Percentiles rank a stretch among this genome's conserved stretches.
phyloP scores from a whole-genome alignment of 1,139 yeast species.

The Petasospora rhodanensis region DNA sequence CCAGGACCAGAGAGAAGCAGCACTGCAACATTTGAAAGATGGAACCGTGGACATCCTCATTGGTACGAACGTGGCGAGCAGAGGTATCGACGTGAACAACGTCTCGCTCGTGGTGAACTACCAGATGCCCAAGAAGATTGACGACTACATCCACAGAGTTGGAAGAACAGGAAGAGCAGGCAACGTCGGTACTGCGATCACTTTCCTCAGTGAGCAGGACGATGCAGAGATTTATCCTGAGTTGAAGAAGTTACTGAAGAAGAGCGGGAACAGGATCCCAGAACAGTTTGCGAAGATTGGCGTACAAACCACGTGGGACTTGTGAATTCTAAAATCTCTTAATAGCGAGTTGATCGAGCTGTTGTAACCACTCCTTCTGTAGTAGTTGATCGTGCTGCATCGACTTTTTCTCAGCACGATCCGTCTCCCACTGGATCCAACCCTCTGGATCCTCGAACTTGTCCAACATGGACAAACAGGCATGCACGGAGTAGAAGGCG shows the following conservation, averaged over 20 bases:
- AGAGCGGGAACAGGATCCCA: slow-evolving; percentile 22
- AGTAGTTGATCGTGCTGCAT: too few species aligned
- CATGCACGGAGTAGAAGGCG: slow-evolving; percentile 14
- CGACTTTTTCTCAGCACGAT: too few species aligned
- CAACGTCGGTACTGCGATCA: slow-evolving; percentile 64
- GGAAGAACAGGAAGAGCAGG: slow-evolving; percentile 99
- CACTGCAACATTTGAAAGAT: slow-evolving; percentile 58
- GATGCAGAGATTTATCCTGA: slow-evolving; percentile 36
- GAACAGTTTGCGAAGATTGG: slow-evolving; percentile 17
- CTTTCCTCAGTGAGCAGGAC: slow-evolving; percentile 58
- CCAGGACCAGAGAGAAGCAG: slow-evolving; percentile 83
- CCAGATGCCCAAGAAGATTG: slow-evolving; percentile 75
- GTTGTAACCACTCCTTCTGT: too few species aligned
- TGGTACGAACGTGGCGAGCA: slow-evolving; percentile 95
- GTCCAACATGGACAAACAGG: slow-evolving; percentile 4
- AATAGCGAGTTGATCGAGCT: not conserved
- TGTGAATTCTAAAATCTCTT: slow-evolving; percentile 4
- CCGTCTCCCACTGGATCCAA: too few species aligned
- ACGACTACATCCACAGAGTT: slow-evolving; percentile 85
- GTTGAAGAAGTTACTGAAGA: slow-evolving; percentile 19
- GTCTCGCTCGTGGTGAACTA: slow-evolving; percentile 82
- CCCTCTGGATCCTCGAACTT: not conserved
- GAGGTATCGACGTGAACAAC: slow-evolving; percentile 89
- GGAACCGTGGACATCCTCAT: slow-evolving; percentile 65
- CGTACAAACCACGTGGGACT: slow-evolving; percentile 5